A percentile compares a stretch with the other conserved stretches of the same genome.
phyloP scores from a whole-genome alignment of 2,329 filamentous ascomycete genomes.

The Metarhizium brunneum region DNA sequence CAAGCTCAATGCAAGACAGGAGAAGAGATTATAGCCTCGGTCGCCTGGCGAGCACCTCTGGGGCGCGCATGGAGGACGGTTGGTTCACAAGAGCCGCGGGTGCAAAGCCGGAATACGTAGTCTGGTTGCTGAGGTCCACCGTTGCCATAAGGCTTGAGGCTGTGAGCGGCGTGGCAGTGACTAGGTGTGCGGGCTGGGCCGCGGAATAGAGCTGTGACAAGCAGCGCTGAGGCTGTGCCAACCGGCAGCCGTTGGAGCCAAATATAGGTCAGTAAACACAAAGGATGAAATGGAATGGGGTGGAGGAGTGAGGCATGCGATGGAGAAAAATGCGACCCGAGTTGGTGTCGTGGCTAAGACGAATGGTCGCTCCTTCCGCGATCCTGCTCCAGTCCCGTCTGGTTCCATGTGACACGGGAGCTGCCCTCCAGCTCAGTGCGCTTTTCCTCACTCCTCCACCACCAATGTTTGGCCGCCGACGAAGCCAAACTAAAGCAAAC shows the following conservation, averaged over 20 bases:
- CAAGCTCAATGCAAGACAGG: not conserved
- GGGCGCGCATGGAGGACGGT: constrained; percentile 1
- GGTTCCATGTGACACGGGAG: not conserved
- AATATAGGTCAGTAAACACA: not conserved
- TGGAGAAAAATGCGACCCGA: not conserved
- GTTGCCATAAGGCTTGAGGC: not conserved
- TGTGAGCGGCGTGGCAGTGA: not conserved
- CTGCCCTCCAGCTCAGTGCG: not conserved
- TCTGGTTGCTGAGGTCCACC: not conserved
- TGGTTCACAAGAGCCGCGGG: not conserved
- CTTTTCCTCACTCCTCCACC: not conserved
- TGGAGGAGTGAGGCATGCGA: not conserved
- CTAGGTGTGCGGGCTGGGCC: not conserved
- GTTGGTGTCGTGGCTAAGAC: not conserved
- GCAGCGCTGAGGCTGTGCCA: not conserved
- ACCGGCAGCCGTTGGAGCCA: not conserved
- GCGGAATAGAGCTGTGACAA: too few species aligned
- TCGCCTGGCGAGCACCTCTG: not conserved
- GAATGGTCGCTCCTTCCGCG: not conserved
- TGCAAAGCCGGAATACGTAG: not conserved
- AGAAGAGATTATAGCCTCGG: not conserved
- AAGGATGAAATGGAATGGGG: not conserved
- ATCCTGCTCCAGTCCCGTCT: too few species aligned
- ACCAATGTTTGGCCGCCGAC: too few species aligned
- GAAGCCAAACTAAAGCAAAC: too few species aligned